Evolutionary conservation across 2,329 filamentous ascomycete genomes (phyloP).

Genomic region (Aspergillus carbonarius): DNA sequence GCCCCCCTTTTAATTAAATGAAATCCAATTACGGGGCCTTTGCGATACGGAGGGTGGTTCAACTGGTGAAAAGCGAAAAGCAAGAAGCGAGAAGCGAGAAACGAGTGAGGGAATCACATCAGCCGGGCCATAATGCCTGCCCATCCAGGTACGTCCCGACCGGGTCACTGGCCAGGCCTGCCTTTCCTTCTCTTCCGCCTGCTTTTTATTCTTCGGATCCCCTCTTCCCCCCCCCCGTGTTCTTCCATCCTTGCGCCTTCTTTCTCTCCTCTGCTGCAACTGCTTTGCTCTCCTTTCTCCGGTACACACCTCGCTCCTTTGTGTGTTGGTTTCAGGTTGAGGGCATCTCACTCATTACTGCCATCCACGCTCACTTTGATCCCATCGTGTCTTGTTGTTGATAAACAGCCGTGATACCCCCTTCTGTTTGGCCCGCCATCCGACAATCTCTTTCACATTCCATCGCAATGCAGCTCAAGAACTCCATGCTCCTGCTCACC

Average conservation of each 20-base stretch:
- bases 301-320: slow-evolving; percentile 19
- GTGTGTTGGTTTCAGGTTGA: slow-evolving; percentile 12
- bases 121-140: too few species aligned
- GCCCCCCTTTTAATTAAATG: slow-evolving; percentile 22
- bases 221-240: too few species aligned
- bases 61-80: neutral
- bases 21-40: slow-evolving; percentile 8
- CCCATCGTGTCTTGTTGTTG: slow-evolving; percentile 4
- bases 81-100: slow-evolving; percentile 2
- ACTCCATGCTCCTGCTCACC: slow-evolving; percentile 36
- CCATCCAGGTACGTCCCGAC: too few species aligned
- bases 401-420: slow-evolving; percentile 8
- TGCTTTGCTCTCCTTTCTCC: slow-evolving; percentile 8
- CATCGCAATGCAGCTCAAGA: slow-evolving; percentile 40
- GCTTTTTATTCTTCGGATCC: slow-evolving; percentile 10
- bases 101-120: neutral
- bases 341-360: slow-evolving; percentile 18
- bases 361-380: slow-evolving; percentile 12
- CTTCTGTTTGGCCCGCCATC: neutral
- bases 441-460: neutral
- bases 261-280: slow-evolving; percentile 3
- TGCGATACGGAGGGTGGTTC: slow-evolving; percentile 2
- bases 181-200: too few species aligned
- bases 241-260: slow-evolving; percentile 5
- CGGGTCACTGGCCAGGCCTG: neutral